Conservation (phyloP, 2,329 filamentous ascomycete species). For the Aspergillus viridinutans region DNA sequence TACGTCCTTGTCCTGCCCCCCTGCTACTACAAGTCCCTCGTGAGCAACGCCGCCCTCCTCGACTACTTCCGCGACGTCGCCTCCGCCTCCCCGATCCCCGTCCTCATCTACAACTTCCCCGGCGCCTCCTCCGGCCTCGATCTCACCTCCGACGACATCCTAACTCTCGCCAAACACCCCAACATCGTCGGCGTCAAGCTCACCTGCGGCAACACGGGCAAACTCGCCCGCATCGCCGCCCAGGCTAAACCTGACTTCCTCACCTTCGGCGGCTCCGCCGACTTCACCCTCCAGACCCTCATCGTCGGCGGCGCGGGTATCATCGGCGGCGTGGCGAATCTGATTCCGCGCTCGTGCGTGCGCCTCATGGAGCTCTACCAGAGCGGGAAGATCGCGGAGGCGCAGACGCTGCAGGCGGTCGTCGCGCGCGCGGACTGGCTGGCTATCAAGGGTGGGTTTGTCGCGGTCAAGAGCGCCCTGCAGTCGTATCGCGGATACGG, state of each 20-base stretch:
- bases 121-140: constrained; percentile 64
- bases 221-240: constrained; percentile 60
- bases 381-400: constrained; percentile 70
- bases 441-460: constrained; percentile 75
- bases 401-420: constrained; percentile 69
- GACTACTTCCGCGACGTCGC: constrained; percentile 65
- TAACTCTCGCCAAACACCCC: constrained; percentile 52
- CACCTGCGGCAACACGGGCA: constrained; percentile 70
- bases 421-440: constrained; percentile 78
- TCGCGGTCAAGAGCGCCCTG: constrained; percentile 80
- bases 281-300: constrained; percentile 80
- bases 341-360: constrained; percentile 77
- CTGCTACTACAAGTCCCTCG: constrained; percentile 67
- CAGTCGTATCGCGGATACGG: constrained; percentile 80
- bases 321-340: constrained; percentile 80
- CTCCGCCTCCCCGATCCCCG: constrained; percentile 55
- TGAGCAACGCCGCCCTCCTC: constrained; percentile 56
- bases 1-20: constrained; percentile 73
- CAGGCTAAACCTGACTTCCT: constrained; percentile 58
- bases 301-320: constrained; percentile 75
- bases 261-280: constrained; percentile 82
- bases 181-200: constrained; percentile 69
- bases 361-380: constrained; percentile 73
- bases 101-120: constrained; percentile 71
- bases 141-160: constrained; percentile 62